Percentiles rank a stretch among this genome's conserved stretches.
Evolutionary conservation across 169 alveolate species (phyloP).

Genomic region (Plasmodium malariae): DNA sequence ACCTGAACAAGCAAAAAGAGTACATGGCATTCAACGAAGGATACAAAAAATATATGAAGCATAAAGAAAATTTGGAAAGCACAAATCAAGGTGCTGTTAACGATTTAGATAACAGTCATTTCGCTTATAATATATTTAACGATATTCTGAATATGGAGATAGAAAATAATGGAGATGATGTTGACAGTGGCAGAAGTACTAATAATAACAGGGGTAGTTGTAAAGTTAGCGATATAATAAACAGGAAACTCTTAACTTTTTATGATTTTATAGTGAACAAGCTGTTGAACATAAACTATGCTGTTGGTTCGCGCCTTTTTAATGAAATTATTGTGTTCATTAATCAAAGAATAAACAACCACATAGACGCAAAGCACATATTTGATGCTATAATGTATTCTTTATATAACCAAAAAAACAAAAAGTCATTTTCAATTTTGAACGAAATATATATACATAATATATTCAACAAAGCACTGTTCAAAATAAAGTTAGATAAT

Average conservation of each 20-base stretch:
- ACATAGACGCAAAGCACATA: slow-evolving; percentile 24
- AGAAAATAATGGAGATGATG: neutral
- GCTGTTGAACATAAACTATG: slow-evolving; percentile 9
- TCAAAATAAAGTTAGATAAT: slow-evolving; percentile 41
- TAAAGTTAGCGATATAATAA: slow-evolving; percentile 4
- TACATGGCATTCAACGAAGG: slow-evolving; percentile 53
- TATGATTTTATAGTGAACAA: slow-evolving; percentile 25
- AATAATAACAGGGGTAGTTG: no score
- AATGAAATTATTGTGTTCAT: slow-evolving; percentile 50
- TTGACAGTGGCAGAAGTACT: no score
- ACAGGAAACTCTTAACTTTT: slow-evolving; percentile 4
- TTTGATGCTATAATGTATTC: slow-evolving; percentile 40
- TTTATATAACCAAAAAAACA: slow-evolving; percentile 7
- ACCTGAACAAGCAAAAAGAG: slow-evolving; percentile 29
- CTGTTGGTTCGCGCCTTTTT: neutral
- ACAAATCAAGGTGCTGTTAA: neutral
- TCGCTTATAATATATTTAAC: slow-evolving; percentile 20
- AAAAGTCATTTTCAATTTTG: slow-evolving; percentile 4
- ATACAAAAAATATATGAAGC: slow-evolving; percentile 12
- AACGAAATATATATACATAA: slow-evolving; percentile 44
- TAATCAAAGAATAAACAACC: slow-evolving; percentile 26
- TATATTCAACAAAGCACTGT: slow-evolving; percentile 39
- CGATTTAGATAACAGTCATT: slow-evolving; percentile 6
- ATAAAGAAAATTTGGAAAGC: slow-evolving; percentile 10
- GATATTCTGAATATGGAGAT: no score